Evolutionary conservation across 1,139 yeast genomes (phyloP).

Genomic region (Protomyces inouyei): DNA sequence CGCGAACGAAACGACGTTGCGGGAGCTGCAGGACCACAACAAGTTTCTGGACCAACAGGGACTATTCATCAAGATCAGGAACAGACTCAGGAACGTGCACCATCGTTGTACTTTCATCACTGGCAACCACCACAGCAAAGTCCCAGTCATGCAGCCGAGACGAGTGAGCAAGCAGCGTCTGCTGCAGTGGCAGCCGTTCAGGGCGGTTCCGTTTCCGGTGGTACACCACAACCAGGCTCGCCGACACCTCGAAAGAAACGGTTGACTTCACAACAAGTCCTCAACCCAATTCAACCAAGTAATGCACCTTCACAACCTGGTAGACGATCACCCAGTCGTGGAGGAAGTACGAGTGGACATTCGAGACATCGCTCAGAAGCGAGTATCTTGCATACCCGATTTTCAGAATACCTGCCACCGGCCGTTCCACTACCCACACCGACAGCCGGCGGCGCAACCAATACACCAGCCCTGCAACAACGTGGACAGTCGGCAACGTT

Average conservation of each 20-base stretch:
- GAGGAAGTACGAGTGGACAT: conserved; percentile 14
- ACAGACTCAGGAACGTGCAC: not conserved
- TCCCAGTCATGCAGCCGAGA: not conserved
- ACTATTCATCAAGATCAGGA: not conserved
- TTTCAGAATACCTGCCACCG: conserved; percentile 3
- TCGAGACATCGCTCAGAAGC: conserved; percentile 26
- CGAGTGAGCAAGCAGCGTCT: not conserved
- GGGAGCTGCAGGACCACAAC: not conserved
- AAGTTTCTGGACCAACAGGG: not conserved
- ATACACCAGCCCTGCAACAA: not conserved
- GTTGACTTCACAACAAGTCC: not conserved
- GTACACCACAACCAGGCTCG: conserved; percentile 4
- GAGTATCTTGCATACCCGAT: conserved; percentile 5
- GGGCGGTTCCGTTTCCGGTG: not conserved
- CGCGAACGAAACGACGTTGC: not conserved
- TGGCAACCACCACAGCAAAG: conserved; percentile 23
- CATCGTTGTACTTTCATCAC: conserved; percentile 16
- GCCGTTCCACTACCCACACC: not conserved
- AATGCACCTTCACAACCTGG: conserved; percentile 4
- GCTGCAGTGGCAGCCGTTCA: not conserved
- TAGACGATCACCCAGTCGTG: conserved; percentile 1
- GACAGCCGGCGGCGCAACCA: not conserved
- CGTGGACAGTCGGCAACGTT: not conserved
- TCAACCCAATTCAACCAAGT: not conserved
- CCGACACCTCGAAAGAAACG: conserved; percentile 21